Evolutionary conservation across 2,329 filamentous ascomycete species (phyloP), one percentile per base, ranked within the genome.

Genomic region (Sphaerulina populicola): DNA sequence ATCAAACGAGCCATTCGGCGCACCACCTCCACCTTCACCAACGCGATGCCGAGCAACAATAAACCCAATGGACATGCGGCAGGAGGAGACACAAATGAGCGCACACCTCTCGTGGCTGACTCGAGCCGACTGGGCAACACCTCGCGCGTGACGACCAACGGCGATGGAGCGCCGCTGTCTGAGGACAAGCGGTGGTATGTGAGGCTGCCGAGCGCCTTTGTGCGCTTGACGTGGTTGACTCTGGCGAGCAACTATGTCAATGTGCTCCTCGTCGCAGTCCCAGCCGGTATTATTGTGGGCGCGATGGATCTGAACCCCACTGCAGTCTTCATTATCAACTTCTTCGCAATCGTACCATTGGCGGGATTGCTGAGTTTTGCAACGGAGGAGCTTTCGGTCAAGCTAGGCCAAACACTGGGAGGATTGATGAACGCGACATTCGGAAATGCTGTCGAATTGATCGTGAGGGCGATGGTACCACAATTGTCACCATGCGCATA

Each of bases 391-490:
- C 79, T 90, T 53, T 82, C 83, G 2, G 73, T 77, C 11, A 83
- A 83, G 64, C 71, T 89, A 21, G 86, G 86, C 43, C 82, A 88
- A 62, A 85, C 85, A 1, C 68, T 89, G 27, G 86, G 86, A 51
- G 86, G 86, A 14, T 68, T 87, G 55, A 74, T 86, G 54, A 88
- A 88, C 66, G 84, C 85, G 27, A 88, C 85, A 0, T 88, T 88
- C 68, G 85, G 85, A 61, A 89, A 88, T 69, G 85, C 84, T 11
- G 85, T 90, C 46, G 86, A 90, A 67, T 69, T 90, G 57, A 88
- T 88, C 71, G 85, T 60, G 42, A 56, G 58, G 49, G 14, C 38
- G 14, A 15, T 18, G 15, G 14, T 9, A 9, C n/a, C 23, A 15
- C 4, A 2, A 5, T 30, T n/a, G 31, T n/a, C 27, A 7, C 14